Percentiles rank a stretch among this genome's conserved stretches.
Evolutionary conservation across 345 rosid species (phyloP).

Genomic region (Atalantia buxifolia): DNA sequence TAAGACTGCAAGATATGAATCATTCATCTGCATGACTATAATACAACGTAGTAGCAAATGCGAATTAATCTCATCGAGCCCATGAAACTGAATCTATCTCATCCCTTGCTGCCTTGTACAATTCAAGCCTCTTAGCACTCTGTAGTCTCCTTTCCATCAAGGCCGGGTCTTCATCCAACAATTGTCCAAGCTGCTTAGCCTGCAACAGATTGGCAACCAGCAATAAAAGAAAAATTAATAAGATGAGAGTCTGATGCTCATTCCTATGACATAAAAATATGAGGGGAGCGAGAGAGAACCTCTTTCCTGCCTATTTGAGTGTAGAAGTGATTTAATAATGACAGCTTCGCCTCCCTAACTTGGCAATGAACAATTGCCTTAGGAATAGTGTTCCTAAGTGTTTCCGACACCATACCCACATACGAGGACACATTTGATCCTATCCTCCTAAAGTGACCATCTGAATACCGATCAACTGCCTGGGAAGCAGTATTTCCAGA

Average conservation of each 20-base stretch:
- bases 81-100: conserved; percentile 69
- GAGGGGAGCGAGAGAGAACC: conserved; percentile 27
- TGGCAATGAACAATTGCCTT: conserved; percentile 79
- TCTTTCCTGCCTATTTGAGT: conserved; percentile 64
- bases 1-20: neutral
- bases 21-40: neutral
- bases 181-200: conserved; percentile 51
- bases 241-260: neutral
- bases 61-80: conserved; percentile 34
- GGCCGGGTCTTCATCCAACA: conserved; percentile 75
- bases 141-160: conserved; percentile 69
- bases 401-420: conserved; percentile 70
- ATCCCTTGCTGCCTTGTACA: conserved; percentile 67
- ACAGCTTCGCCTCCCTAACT: conserved; percentile 74
- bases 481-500: conserved; percentile 25
- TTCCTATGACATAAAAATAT: neutral
- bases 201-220: conserved; percentile 14
- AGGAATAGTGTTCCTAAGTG: conserved; percentile 64
- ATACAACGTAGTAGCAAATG: conserved; percentile 19
- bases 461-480: conserved; percentile 48
- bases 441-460: conserved; percentile 75
- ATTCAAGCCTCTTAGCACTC: conserved; percentile 62
- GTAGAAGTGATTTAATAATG: conserved; percentile 70
- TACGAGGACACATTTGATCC: conserved; percentile 73
- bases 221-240: neutral